A percentile compares a stretch with the other conserved stretches of the same genome.
phyloP scores from a whole-genome alignment of 495 filamentous ascomycete species.

The Daldinia bambusicola region DNA sequence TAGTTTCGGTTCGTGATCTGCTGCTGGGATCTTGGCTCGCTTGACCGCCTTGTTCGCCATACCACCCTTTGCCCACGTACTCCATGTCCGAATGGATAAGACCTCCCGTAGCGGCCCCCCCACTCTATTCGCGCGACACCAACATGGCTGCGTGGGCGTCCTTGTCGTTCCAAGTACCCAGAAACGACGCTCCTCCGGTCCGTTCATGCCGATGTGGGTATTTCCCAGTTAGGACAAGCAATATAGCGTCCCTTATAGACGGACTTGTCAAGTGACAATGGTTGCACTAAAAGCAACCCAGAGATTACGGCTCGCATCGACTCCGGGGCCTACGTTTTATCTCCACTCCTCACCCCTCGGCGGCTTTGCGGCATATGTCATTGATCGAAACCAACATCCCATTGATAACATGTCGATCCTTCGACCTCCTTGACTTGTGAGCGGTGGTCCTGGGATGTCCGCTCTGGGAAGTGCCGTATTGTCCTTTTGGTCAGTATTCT shows the following conservation, averaged over 20 bases:
- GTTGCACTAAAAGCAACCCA: constrained; percentile 33
- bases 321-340: constrained; percentile 30
- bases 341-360: constrained; percentile 47
- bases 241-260: constrained; percentile 32
- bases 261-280: constrained; percentile 50
- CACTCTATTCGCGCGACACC: constrained; percentile 38
- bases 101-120: constrained; percentile 41
- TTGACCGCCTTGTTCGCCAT: constrained; percentile 40
- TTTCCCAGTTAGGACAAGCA: constrained; percentile 46
- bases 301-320: constrained; percentile 18
- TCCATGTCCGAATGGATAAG: constrained; percentile 44
- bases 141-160: constrained; percentile 37
- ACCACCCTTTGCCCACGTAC: constrained; percentile 31
- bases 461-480: constrained; percentile 34
- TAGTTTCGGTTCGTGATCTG: constrained; percentile 31
- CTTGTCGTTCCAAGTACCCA: constrained; percentile 35
- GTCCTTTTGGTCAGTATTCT: constrained; percentile 26
- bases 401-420: constrained; percentile 47
- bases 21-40: constrained; percentile 42
- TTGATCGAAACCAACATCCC: constrained; percentile 36
- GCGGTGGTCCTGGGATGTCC: constrained; percentile 14
- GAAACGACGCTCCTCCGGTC: constrained; percentile 56
- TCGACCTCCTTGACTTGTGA: constrained; percentile 18
- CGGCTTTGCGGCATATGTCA: constrained; percentile 47
- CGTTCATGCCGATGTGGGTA: constrained; percentile 58